Conservation (phyloP, 2,329 filamentous ascomycete species). For the Colletotrichum orchidophilum region DNA sequence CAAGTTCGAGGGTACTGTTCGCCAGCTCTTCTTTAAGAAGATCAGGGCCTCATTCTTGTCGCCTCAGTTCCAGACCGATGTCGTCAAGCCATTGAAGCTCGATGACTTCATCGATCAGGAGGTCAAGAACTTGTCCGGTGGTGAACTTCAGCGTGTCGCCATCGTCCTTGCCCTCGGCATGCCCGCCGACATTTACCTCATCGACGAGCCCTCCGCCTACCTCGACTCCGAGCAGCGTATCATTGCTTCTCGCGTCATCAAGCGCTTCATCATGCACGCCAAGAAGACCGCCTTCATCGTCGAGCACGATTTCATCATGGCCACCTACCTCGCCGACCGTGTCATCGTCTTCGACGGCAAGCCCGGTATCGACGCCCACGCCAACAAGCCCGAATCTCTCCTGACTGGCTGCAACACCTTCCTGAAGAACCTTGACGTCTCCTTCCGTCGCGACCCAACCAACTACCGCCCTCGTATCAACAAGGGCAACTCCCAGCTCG, state of each 20-base stretch:
- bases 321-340: conserved; percentile 80
- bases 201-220: conserved; percentile 97
- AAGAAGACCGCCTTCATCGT: conserved; percentile 99
- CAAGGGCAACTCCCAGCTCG: conserved; percentile 93
- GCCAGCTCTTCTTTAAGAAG: conserved; percentile 99
- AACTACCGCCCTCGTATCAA: conserved; percentile 98
- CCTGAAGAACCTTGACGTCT: conserved; percentile 95
- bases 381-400: conserved; percentile 90
- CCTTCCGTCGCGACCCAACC: conserved; percentile 96
- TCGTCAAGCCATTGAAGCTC: conserved; percentile 98
- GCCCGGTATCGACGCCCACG: conserved; percentile 87
- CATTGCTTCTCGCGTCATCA: conserved; percentile 95
- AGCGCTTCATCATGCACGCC: conserved; percentile 99
- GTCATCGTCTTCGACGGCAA: conserved; percentile 98
- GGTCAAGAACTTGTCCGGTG: conserved; percentile 98
- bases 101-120: conserved; percentile 99
- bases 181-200: conserved; percentile 97
- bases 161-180: conserved; percentile 96
- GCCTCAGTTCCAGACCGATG: conserved; percentile 99
- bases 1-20: conserved; percentile 96
- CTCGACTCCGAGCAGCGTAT: conserved; percentile 99
- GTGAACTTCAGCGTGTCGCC: conserved; percentile 98
- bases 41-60: conserved; percentile 97
- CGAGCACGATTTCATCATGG: conserved; percentile 99
- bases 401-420: conserved; percentile 97